Evolutionary conservation across 352 stramenopile species (phyloP).

Genomic region (Aphanomyces cochlioides): DNA sequence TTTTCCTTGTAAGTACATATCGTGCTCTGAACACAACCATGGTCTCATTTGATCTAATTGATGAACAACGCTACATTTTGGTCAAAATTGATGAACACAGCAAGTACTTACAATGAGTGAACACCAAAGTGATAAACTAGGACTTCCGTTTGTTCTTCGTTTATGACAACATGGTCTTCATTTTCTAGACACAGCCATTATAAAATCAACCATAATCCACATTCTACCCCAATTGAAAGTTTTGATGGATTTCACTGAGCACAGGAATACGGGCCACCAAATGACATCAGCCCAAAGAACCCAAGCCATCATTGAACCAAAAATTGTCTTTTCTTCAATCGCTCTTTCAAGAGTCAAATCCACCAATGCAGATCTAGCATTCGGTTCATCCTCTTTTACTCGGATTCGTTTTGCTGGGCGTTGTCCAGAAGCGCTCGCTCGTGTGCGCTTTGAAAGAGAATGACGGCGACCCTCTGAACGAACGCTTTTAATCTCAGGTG

Average conservation of each 20-base stretch:
- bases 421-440: neutral
- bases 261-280: conserved; percentile 11
- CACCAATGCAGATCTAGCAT: neutral
- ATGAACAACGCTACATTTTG: neutral
- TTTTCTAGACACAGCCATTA: neutral
- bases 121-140: conserved; percentile 6
- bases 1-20: neutral
- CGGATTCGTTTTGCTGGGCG: conserved; percentile 4
- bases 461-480: too few relatives aligned
- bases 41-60: neutral
- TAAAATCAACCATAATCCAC: too few relatives aligned
- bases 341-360: neutral
- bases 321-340: neutral
- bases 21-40: conserved; percentile 1
- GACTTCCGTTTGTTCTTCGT: neutral
- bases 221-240: neutral
- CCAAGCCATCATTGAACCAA: neutral
- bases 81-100: neutral
- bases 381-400: neutral
- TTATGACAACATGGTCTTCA: neutral
- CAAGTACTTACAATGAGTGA: conserved; percentile 4
- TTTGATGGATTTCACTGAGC: neutral
- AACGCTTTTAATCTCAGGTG: too few relatives aligned
- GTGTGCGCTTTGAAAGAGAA: too few relatives aligned
- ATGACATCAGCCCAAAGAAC: neutral